Evolutionary conservation across 441 rosid species (phyloP), one percentile per base, ranked within the genome.

Genomic region (Brassica balearica): DNA sequence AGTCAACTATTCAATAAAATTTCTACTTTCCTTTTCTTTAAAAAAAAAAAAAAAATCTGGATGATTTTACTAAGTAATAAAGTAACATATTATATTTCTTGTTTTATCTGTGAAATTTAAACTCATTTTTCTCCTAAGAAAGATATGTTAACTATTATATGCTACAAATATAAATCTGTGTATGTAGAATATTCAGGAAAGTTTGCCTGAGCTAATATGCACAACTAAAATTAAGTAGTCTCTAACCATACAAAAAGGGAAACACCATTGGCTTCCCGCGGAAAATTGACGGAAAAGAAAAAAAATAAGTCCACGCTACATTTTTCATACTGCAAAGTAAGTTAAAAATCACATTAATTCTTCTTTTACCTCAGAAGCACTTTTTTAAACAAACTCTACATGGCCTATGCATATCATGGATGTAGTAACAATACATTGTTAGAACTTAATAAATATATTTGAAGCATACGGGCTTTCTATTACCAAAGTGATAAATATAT

Each of bases 21-120:
- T 48, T 62, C 11, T 11, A 9, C 63, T 22, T 5, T 59, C 32
- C 8, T 20, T 65, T 53, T 70, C 4, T 25, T 25, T 25, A 25
- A 25, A 25, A 25, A 25, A 25, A 25, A 25, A 25, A 25, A 25
- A 25, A 25, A 25, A 25, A 25, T 25, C 27, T 25, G 27, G 34
- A 29, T 29, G 34, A 29, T 29, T 29, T 29, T 4, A 29, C 34
- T 29, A 29, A 29, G 34, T 29, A 29, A 5, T 29, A 29, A 29
- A 29, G 34, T 29, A 29, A 29, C 34, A 29, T 29, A 29, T 29
- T 29, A 29, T 29, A 29, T 5, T 29, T 29, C 34, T 0, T 48
- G 46, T 6, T 61, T 68, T 29, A 25, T 68, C 23, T 60, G 14
- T 69, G 38, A 68, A 60, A 29, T 29, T 20, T 15, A 46, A 61